Evolutionary conservation across 2,329 filamentous ascomycete species (phyloP).

Genomic region (Ascochyta viciae-villosae): DNA sequence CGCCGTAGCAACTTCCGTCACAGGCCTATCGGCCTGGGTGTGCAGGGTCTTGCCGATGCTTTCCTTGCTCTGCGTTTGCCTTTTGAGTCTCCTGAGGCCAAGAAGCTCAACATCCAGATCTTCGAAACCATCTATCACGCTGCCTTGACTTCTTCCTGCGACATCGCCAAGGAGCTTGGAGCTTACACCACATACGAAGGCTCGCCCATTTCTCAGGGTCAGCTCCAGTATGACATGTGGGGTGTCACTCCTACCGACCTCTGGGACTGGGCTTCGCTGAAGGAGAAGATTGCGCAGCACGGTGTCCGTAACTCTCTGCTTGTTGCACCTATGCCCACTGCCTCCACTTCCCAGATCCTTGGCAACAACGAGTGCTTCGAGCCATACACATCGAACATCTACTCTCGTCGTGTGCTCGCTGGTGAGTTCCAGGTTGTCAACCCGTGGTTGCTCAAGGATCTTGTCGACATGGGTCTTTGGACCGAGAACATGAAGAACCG

Average conservation of each 20-base stretch:
- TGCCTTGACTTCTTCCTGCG: constrained; percentile 85
- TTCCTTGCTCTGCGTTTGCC: constrained; percentile 97
- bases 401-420: constrained; percentile 95
- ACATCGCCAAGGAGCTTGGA: constrained; percentile 83
- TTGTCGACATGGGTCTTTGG: constrained; percentile 97
- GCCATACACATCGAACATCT: constrained; percentile 99
- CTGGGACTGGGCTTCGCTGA: constrained; percentile 93
- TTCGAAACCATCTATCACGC: constrained; percentile 99
- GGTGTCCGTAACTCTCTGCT: constrained; percentile 96
- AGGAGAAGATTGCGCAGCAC: constrained; percentile 88
- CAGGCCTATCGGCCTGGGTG: constrained; percentile 93
- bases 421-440: constrained; percentile 99
- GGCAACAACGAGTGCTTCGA: constrained; percentile 99
- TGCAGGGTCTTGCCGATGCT: constrained; percentile 95
- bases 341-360: constrained; percentile 95
- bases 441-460: constrained; percentile 96
- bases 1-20: constrained; percentile 97
- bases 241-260: constrained; percentile 89
- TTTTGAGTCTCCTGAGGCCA: constrained; percentile 94
- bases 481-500: constrained; percentile 99
- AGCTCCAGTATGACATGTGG: constrained; percentile 99
- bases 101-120: constrained; percentile 94
- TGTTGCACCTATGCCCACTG: constrained; percentile 96
- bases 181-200: constrained; percentile 91
- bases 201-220: constrained; percentile 91